phyloP scores from a whole-genome alignment of 2,329 filamentous ascomycete species.

The Calcarisporium arbuscula region DNA sequence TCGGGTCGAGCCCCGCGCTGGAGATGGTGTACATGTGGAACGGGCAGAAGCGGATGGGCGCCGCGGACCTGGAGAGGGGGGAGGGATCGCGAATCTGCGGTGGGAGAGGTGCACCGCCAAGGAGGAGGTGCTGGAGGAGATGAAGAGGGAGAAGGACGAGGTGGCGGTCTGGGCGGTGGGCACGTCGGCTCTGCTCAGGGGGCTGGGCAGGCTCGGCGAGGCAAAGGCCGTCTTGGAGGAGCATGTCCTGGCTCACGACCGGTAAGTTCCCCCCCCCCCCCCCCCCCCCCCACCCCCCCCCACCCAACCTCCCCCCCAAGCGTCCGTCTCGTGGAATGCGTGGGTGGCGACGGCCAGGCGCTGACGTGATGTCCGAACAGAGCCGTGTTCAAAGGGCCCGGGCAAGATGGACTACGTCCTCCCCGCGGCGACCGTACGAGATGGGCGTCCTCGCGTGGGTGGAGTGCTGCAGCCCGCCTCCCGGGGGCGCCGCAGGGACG shows the following conservation, averaged over 20 bases:
- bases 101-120: conserved; percentile 56
- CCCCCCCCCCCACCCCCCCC: neutral
- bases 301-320: neutral
- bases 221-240: conserved; percentile 59
- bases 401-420: conserved; percentile 63
- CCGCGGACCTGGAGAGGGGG: conserved; percentile 56
- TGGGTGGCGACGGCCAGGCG: no score
- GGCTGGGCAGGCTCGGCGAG: conserved; percentile 54
- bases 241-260: conserved; percentile 59
- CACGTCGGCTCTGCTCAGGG: conserved; percentile 58
- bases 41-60: conserved; percentile 73
- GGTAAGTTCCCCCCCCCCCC: conserved; percentile 31
- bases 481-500: conserved; percentile 17
- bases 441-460: conserved; percentile 76
- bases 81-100: conserved; percentile 53
- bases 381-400: conserved; percentile 47
- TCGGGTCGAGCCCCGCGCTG: conserved; percentile 72
- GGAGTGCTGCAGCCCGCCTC: conserved; percentile 45
- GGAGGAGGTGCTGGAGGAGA: conserved; percentile 33
- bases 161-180: conserved; percentile 60
- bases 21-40: conserved; percentile 97
- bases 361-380: no score
- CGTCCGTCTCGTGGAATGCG: no score
- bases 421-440: conserved; percentile 78
- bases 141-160: conserved; percentile 52